Conservation (phyloP, 2,329 filamentous ascomycete genomes). For the Botrytis aclada region DNA sequence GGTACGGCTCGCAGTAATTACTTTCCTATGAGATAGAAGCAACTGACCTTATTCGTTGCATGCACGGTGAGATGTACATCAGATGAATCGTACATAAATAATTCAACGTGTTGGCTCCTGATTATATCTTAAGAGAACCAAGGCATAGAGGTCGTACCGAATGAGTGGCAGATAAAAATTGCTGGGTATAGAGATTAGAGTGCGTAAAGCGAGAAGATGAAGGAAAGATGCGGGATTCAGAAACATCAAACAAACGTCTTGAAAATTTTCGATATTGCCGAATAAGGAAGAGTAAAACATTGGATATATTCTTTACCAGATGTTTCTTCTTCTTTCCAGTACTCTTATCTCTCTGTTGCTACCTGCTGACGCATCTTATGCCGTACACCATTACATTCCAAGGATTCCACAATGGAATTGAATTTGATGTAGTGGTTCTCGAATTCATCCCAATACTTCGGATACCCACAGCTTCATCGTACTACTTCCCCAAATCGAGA, state of each 20-base stretch:
- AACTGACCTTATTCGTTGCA: constrained; percentile 5
- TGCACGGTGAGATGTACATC: neutral
- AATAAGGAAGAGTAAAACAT: neutral
- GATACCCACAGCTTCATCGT: neutral
- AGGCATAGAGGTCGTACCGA: neutral
- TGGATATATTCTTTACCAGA: neutral
- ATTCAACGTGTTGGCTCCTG: neutral
- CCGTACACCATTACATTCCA: neutral
- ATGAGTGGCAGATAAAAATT: neutral
- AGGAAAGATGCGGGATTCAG: neutral
- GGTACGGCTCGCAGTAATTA: neutral
- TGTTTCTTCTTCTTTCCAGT: neutral
- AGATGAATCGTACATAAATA: neutral
- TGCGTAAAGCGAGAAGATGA: neutral
- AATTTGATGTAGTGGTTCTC: neutral
- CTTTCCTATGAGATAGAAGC: neutral
- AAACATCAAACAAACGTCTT: neutral
- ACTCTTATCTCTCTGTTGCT: neutral
- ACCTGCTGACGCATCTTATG: neutral
- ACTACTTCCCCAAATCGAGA: no score
- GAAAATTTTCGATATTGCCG: no score
- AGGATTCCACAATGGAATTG: neutral
- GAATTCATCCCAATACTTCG: neutral
- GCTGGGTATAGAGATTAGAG: neutral
- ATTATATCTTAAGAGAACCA: neutral